Conservation (phyloP, 805 yeast species). For the Hanseniaspora hatyaiensis region DNA sequence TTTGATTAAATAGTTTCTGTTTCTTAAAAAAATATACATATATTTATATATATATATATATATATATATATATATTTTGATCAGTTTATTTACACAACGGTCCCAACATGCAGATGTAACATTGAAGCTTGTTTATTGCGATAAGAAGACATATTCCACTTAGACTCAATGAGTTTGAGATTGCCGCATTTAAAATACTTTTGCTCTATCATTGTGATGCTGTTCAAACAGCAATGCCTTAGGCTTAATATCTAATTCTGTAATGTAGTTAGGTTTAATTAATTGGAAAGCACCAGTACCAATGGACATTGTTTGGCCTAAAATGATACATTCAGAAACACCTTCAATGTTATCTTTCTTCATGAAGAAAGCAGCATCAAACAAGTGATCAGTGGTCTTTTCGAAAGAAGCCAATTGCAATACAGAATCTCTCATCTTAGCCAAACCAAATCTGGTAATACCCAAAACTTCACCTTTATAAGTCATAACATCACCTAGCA, state of each 20-base stretch:
- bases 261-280: constrained; percentile 45
- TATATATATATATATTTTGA: background rate
- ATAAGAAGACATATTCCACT: no score
- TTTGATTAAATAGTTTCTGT: background rate
- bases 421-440: constrained; percentile 97
- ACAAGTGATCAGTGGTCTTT: constrained; percentile 94
- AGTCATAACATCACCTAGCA: constrained; percentile 96
- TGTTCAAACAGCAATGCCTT: constrained; percentile 40
- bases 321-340: constrained; percentile 91
- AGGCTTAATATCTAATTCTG: constrained; percentile 34
- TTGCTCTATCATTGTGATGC: constrained; percentile 23
- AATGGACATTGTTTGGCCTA: constrained; percentile 94
- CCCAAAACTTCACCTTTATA: constrained; percentile 97
- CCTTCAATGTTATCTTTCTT: constrained; percentile 93
- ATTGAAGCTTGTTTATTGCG: no score
- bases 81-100: background rate
- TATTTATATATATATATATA: background rate
- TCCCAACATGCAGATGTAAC: no score
- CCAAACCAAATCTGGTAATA: constrained; percentile 92
- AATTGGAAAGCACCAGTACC: constrained; percentile 96
- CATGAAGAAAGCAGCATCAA: constrained; percentile 97
- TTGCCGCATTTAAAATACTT: constrained; percentile 10
- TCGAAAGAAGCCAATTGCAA: constrained; percentile 94
- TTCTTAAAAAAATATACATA: no score
- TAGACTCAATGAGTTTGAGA: background rate